A percentile compares a stretch with the other conserved stretches of the same genome.
Evolutionary conservation across 306 rosid species (phyloP).

Genomic region (Leucaena leucocephala): DNA sequence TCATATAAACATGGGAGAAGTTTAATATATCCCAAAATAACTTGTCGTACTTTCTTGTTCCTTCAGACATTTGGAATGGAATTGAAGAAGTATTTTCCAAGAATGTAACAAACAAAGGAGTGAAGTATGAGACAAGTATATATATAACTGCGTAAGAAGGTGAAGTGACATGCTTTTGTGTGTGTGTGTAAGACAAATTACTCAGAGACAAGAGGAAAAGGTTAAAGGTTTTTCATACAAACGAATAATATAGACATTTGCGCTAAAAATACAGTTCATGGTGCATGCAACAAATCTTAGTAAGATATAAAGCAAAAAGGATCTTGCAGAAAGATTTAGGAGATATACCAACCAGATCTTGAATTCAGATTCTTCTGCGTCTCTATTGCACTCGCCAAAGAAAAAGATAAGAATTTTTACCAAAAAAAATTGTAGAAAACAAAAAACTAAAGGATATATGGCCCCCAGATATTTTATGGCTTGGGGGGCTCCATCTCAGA

Average conservation of each 20-base stretch:
- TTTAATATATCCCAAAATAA: no score
- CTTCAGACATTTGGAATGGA: background rate
- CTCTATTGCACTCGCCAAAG: background rate
- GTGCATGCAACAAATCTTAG: background rate
- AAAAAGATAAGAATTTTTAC: background rate
- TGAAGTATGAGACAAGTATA: background rate
- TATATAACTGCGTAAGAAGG: background rate
- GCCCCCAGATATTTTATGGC: no score
- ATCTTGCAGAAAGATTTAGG: background rate
- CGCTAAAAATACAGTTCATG: background rate
- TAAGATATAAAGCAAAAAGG: background rate
- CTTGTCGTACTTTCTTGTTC: no score
- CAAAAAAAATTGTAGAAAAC: no score
- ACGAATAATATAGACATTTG: background rate
- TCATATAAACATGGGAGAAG: background rate
- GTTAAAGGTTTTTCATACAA: background rate
- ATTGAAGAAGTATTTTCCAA: background rate
- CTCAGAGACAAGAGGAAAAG: background rate
- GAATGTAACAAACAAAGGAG: background rate
- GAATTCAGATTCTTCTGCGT: background rate
- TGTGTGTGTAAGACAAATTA: no score
- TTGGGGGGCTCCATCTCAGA: no score
- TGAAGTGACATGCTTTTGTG: background rate
- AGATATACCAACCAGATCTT: background rate
- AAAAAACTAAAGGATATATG: no score